Percentiles rank a stretch among this genome's conserved stretches.
Conservation (phyloP, 441 rosid species). For the Codiaeum variegatum region DNA sequence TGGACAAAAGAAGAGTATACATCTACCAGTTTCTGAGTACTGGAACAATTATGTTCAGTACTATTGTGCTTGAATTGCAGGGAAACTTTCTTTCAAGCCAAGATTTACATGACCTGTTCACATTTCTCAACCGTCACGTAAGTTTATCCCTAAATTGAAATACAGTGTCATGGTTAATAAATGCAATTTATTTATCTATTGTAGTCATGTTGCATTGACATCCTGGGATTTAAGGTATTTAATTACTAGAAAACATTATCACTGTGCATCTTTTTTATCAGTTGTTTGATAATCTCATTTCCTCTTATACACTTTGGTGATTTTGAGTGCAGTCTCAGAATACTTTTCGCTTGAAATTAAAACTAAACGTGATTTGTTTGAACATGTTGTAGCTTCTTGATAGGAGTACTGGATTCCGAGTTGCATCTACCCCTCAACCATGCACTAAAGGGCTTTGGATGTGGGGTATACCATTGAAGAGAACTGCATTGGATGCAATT, state of each 20-base stretch:
- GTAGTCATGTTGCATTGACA: too few species aligned
- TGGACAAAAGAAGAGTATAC: conserved; percentile 95
- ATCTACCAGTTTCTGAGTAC: conserved; percentile 93
- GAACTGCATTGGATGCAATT: conserved; percentile 78
- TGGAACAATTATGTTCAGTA: conserved; percentile 58
- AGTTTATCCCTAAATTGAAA: conserved; percentile 18
- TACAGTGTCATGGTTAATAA: conserved; percentile 6
- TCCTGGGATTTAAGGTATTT: too few species aligned
- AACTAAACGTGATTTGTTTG: background rate
- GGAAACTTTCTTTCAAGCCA: conserved; percentile 79
- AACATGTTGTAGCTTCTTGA: conserved; percentile 74
- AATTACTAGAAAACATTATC: too few species aligned
- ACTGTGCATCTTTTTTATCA: too few species aligned
- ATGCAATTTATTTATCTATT: background rate
- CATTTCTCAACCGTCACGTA: conserved; percentile 69
- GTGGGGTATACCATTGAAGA: conserved; percentile 82
- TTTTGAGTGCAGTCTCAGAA: too few species aligned
- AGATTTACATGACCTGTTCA: conserved; percentile 85
- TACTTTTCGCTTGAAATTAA: conserved; percentile 11
- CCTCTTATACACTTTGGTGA: too few species aligned
- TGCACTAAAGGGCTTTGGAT: conserved; percentile 94
- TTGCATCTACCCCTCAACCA: conserved; percentile 81
- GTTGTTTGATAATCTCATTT: too few species aligned
- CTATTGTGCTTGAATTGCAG: conserved; percentile 43
- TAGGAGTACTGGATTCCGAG: conserved; percentile 83